Conservation (phyloP, 768 basidiomycete genomes). For the Leucocoprinus leucothites region DNA sequence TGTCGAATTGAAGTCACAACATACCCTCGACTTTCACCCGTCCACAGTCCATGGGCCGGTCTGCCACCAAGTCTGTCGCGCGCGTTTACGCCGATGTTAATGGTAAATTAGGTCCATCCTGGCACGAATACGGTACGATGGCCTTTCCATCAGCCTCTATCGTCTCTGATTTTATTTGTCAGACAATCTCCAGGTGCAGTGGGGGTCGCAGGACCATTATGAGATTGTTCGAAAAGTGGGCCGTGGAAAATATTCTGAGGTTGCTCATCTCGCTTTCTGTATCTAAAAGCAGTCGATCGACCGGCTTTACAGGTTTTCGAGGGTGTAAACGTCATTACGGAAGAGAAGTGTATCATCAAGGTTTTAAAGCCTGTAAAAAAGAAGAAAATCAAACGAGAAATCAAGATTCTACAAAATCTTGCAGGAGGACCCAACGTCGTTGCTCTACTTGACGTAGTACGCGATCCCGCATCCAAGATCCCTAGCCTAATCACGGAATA, state of each 20-base stretch:
- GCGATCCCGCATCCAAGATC: conserved; percentile 94
- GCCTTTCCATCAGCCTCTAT: conserved; percentile 15
- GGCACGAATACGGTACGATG: conserved; percentile 90
- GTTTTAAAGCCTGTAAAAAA: conserved; percentile 99
- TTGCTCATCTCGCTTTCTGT: conserved; percentile 27
- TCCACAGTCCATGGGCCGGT: conserved; percentile 56
- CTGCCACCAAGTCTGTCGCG: conserved; percentile 73
- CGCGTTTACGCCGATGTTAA: conserved; percentile 91
- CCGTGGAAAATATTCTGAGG: conserved; percentile 94
- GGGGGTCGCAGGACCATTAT: conserved; percentile 97
- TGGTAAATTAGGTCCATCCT: conserved; percentile 79
- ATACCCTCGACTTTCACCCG: conserved; percentile 11
- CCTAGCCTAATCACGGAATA: conserved; percentile 97
- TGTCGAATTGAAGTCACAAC: conserved; percentile 11
- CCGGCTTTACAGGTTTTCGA: conserved; percentile 71
- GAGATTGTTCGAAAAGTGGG: conserved; percentile 97
- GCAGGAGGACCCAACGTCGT: conserved; percentile 96
- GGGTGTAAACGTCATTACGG: conserved; percentile 86
- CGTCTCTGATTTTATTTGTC: conserved; percentile 23
- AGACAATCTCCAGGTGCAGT: conserved; percentile 97
- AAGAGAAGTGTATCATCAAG: conserved; percentile 97
- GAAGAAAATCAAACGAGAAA: conserved; percentile 99
- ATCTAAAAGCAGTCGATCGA: conserved; percentile 12
- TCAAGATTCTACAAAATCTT: conserved; percentile 96
- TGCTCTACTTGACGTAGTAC: conserved; percentile 89